phyloP scores from a whole-genome alignment of 257 asterid genomes.

The Solanum ossicruentum region DNA sequence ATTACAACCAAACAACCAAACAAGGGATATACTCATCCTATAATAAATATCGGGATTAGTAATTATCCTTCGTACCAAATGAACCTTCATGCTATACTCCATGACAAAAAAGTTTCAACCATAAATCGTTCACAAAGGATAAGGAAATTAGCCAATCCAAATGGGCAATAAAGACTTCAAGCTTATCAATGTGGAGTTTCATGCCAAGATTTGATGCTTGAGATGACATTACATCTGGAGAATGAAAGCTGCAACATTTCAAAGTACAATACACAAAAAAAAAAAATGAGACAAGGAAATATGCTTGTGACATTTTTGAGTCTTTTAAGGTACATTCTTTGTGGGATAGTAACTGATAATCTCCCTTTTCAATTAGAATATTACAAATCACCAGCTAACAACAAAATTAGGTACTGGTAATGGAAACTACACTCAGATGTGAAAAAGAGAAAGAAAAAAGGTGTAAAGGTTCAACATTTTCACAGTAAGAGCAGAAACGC shows the following conservation, averaged over 20 bases:
- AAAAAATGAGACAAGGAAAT: not conserved
- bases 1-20: too few species aligned
- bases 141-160: not conserved
- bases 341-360: not conserved
- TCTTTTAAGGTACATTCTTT: not conserved
- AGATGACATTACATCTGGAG: not conserved
- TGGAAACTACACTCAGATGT: not conserved
- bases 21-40: too few species aligned
- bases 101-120: not conserved
- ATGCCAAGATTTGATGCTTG: not conserved
- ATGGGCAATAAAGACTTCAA: not conserved
- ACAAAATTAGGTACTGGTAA: not conserved
- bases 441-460: not conserved
- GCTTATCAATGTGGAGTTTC: not conserved
- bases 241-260: not conserved
- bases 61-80: too few species aligned
- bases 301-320: not conserved
- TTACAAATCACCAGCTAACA: not conserved
- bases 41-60: too few species aligned
- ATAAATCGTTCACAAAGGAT: not conserved
- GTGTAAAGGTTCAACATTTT: not conserved
- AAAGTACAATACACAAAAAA: not conserved
- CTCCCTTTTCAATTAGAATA: not conserved
- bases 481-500: slow-evolving; percentile 23
- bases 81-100: not conserved